A percentile compares a stretch with the other conserved stretches of the same genome.
Evolutionary conservation across 306 rosid species (phyloP).

Genomic region (Geum urbanum): DNA sequence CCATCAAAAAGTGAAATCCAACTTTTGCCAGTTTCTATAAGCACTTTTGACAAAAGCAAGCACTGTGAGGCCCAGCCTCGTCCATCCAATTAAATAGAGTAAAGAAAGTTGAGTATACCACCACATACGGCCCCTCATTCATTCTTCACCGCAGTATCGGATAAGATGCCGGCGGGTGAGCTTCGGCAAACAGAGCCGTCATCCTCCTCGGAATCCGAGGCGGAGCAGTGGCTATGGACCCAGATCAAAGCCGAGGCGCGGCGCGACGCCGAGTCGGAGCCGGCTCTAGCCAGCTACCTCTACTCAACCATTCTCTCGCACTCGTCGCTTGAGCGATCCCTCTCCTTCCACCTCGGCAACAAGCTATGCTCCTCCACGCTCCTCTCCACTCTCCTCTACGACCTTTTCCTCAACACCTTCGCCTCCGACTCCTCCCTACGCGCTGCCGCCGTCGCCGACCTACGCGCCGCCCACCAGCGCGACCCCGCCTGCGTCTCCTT

Average conservation of each 20-base stretch:
- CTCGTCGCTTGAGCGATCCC: conserved; percentile 67
- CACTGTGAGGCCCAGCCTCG: no score
- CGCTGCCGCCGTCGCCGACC: conserved; percentile 76
- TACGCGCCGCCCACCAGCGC: conserved; percentile 66
- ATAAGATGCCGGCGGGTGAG: conserved; percentile 60
- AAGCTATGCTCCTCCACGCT: conserved; percentile 92
- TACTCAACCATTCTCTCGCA: conserved; percentile 88
- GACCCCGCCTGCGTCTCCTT: conserved; percentile 87
- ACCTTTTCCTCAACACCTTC: conserved; percentile 76
- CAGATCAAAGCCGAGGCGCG: conserved; percentile 85
- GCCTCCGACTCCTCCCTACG: conserved; percentile 51
- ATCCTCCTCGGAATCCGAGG: conserved; percentile 22
- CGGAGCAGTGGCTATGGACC: conserved; percentile 64
- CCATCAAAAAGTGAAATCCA: no score
- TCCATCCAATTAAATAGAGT: no score
- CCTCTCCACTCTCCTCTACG: conserved; percentile 86
- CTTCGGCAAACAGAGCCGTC: conserved; percentile 21
- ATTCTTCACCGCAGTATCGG: no score
- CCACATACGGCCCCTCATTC: no score
- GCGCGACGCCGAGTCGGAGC: conserved; percentile 85
- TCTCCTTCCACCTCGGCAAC: conserved; percentile 83
- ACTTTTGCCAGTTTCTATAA: no score
- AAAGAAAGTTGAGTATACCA: no score
- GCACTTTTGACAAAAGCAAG: no score
- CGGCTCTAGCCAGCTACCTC: conserved; percentile 88